Base-by-base conservation (phyloP, 768 basidiomycete genomes). In the Suillus luteus region DNA sequence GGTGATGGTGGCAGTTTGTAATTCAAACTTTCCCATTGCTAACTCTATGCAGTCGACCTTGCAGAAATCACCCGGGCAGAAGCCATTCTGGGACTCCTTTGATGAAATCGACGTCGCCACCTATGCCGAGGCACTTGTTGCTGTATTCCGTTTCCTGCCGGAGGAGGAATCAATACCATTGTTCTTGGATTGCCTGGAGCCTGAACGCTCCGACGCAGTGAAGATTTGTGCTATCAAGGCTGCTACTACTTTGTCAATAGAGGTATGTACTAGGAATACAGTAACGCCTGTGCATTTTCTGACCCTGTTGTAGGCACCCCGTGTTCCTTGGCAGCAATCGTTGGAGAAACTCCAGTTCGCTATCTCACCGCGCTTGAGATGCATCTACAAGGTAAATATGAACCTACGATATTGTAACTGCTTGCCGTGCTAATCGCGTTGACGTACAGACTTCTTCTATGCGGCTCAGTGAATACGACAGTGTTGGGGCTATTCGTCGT, bases 141-240 rank as follows among this genome's bases (percentile, higher is more conserved):
- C 85, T 1, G 73, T 93, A 11, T 95, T 84, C 72, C 85, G 91
- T 15, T 91, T 90, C 67, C 73, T 92, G 24, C 83, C 89, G 0
- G 77, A 81, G 49, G 83, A 86, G 51, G 89, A 92, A 44, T 81
- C 86, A 2, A 55, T 87, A 8, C 79, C 80, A 0, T 70, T 93
- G 7, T 91, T 95, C 70, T 69, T 78, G 24, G 78, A 79, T 15
- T 91, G 92, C 66, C 72, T 93, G 48, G 86, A 90, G 62, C 86
- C 92, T 10, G 90, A 93, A 68, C 84, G 90, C 37, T 89, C 91
- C 1, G 91, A 93, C 31, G 89, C 89, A 1, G 85, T 92, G 67
- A 95, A 95, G 78, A 85, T 89, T 12, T 85, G 86, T 63, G 93
- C 83, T 2, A 80, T 95, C 61, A 86, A 89, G 65, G 91, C 93